A percentile compares a stretch with the other conserved stretches of the same genome.
Conservation (phyloP, 306 rosid genomes). For the Dalbergia cochinchinensis region DNA sequence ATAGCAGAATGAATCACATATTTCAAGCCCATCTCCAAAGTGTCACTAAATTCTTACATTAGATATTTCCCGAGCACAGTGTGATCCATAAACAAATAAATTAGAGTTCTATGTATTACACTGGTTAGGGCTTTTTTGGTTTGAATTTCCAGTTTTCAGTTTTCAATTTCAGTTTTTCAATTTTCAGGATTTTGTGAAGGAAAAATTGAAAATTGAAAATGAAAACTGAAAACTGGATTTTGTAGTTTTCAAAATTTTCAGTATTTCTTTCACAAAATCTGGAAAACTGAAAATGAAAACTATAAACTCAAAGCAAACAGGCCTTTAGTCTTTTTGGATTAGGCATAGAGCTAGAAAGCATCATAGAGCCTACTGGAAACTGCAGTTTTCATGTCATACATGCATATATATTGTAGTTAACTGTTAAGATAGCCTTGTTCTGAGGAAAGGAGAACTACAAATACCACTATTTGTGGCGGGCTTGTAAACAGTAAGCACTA, state of each 20-base stretch:
- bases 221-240: too few species aligned
- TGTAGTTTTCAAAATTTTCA: too few species aligned
- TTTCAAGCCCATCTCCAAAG: not conserved
- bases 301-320: too few species aligned
- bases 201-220: too few species aligned
- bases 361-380: slow-evolving; percentile 19
- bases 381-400: not conserved
- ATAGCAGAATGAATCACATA: not conserved
- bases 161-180: too few species aligned
- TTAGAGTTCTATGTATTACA: not conserved
- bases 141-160: too few species aligned
- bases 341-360: slow-evolving; percentile 4
- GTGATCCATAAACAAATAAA: slow-evolving; percentile 17
- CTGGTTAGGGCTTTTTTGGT: too few species aligned
- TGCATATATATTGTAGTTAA: not conserved
- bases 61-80: slow-evolving; percentile 9
- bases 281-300: too few species aligned
- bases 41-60: not conserved
- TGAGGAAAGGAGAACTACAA: not conserved
- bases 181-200: too few species aligned
- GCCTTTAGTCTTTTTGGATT: slow-evolving; percentile 25
- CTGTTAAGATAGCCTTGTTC: not conserved
- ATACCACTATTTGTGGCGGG: not conserved
- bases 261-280: too few species aligned
- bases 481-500: not conserved